Conservation (phyloP, 2,329 filamentous ascomycete species). For the Paecilomyces formosus region DNA sequence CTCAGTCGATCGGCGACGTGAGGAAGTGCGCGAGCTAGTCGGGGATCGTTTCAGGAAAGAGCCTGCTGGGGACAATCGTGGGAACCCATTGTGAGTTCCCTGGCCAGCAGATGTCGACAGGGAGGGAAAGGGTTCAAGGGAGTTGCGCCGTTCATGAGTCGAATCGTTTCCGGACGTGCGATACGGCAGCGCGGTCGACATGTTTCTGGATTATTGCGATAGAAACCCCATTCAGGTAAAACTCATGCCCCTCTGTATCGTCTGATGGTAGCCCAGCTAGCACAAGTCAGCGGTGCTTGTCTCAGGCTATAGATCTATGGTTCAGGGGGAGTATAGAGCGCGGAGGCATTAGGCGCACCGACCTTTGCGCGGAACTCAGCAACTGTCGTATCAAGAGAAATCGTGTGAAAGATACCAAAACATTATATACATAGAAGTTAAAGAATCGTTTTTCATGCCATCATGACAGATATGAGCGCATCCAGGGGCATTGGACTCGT, state of each 20-base stretch:
- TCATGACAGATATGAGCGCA: neutral
- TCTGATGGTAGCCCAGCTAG: neutral
- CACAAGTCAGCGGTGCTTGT: neutral
- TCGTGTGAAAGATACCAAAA: neutral
- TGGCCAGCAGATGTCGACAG: constrained; percentile 28
- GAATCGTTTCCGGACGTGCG: constrained; percentile 33
- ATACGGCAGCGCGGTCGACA: constrained; percentile 30
- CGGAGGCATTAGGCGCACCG: neutral
- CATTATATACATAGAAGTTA: constrained; percentile 1
- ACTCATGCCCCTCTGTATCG: constrained; percentile 1
- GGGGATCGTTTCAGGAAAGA: constrained; percentile 47
- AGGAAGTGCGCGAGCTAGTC: constrained; percentile 38
- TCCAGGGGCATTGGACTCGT: neutral
- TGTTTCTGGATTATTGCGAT: constrained; percentile 18
- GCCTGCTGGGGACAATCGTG: constrained; percentile 53
- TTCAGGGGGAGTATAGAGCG: neutral
- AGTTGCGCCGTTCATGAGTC: constrained; percentile 41
- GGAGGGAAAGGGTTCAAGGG: constrained; percentile 57
- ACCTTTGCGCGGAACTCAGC: neutral
- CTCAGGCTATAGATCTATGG: neutral
- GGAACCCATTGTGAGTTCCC: constrained; percentile 43
- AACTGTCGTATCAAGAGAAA: neutral
- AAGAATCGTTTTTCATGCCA: constrained; percentile 1
- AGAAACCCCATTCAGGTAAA: neutral
- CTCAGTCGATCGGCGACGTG: constrained; percentile 28